Conservation (phyloP, 305 asterid species). For the Fraxinus platypoda region DNA sequence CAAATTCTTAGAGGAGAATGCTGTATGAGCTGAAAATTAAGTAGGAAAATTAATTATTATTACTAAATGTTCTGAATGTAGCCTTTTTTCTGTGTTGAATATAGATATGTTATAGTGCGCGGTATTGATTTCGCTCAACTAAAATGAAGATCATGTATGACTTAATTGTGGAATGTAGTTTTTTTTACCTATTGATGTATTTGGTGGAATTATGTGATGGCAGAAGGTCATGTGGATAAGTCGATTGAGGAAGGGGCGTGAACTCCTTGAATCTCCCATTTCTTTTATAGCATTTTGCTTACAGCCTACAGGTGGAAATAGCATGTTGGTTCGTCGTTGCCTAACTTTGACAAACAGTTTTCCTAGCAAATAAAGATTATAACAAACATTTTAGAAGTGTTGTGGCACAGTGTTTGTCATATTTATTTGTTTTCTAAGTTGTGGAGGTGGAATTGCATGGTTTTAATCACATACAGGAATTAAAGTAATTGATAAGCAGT, state of each 20-base stretch:
- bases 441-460: neutral
- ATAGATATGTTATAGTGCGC: neutral
- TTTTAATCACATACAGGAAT: neutral
- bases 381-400: neutral
- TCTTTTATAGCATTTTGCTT: neutral
- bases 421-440: neutral
- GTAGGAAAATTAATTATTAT: neutral
- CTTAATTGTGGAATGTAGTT: neutral
- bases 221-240: neutral
- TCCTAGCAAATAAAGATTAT: neutral
- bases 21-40: neutral
- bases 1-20: neutral
- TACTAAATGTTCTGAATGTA: neutral
- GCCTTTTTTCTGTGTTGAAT: neutral
- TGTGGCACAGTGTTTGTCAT: neutral
- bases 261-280: neutral
- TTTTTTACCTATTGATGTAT: neutral
- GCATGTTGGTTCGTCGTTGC: neutral
- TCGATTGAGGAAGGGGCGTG: neutral
- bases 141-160: neutral
- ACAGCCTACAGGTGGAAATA: neutral
- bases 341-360: neutral
- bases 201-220: neutral
- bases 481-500: neutral
- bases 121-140: neutral